A percentile compares a stretch with the other conserved stretches of the same genome.
These are phyloP conservation scores for Lachancea meyersii DNA, from an alignment of 805 yeast genomes.

Conservation along the genomic window DNA sequence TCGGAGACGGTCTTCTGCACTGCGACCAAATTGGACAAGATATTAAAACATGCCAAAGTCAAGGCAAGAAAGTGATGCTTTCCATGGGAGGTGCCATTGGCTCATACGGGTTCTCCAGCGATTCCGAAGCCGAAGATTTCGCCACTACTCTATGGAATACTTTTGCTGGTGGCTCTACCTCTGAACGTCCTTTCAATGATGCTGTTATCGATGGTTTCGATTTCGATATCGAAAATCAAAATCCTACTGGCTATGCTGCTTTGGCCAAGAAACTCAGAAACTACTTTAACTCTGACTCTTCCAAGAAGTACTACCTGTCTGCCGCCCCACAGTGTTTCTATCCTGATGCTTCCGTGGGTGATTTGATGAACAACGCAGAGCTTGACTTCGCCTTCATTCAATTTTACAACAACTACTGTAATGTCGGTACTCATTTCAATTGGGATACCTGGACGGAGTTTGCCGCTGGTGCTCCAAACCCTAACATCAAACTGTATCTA, in stretches of 20 bases:
- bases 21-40: constrained; percentile 58
- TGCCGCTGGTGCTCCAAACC: constrained; percentile 61
- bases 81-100: constrained; percentile 75
- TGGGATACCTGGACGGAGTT: constrained; percentile 68
- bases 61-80: constrained; percentile 72
- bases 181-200: constrained; percentile 64
- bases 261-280: constrained; percentile 50
- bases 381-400: constrained; percentile 82
- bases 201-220: constrained; percentile 87
- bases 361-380: constrained; percentile 49
- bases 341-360: constrained; percentile 69
- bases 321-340: constrained; percentile 93
- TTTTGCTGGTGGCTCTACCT: constrained; percentile 54
- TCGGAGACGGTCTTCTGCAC: constrained; percentile 38
- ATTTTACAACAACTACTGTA: constrained; percentile 83
- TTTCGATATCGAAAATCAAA: constrained; percentile 72
- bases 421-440: constrained; percentile 49
- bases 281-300: constrained; percentile 47
- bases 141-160: constrained; percentile 58
- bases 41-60: constrained; percentile 65
- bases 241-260: constrained; percentile 60
- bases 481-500: constrained; percentile 58
- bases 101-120: constrained; percentile 79
- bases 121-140: constrained; percentile 62
- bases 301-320: constrained; percentile 57